Evolutionary conservation across 176 grass and related monocot genomes (phyloP).

Genomic region (Aegilops bicornis): DNA sequence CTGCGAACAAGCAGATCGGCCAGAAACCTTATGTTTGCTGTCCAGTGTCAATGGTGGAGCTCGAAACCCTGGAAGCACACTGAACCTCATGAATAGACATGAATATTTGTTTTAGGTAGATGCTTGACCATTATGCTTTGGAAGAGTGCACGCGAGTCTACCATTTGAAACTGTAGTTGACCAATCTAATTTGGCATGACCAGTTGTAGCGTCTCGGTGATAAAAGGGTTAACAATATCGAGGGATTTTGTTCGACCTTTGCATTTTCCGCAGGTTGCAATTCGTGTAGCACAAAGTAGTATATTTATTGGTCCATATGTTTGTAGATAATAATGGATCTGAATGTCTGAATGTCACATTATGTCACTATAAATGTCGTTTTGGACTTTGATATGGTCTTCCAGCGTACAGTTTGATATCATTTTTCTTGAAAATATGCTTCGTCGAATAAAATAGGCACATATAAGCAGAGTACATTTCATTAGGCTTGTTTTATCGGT

Average conservation of each 20-base stretch:
- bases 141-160: neutral
- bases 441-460: neutral
- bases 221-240: neutral
- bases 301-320: neutral
- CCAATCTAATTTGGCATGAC: neutral
- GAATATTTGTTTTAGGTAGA: neutral
- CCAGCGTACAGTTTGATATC: neutral
- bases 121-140: neutral
- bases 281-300: neutral
- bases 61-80: neutral
- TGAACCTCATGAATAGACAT: neutral
- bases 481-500: neutral
- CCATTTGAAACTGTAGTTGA: neutral
- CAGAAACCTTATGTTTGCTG: neutral
- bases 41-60: neutral
- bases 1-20: neutral
- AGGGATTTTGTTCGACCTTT: neutral
- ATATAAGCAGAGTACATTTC: neutral
- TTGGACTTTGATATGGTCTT: neutral
- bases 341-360: neutral
- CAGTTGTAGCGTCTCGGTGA: neutral
- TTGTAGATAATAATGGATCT: neutral
- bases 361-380: neutral
- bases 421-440: neutral
- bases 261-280: neutral